Evolutionary conservation across 192 early-diverging fungal species (phyloP).

Genomic region (Glomus cerebriforme): DNA sequence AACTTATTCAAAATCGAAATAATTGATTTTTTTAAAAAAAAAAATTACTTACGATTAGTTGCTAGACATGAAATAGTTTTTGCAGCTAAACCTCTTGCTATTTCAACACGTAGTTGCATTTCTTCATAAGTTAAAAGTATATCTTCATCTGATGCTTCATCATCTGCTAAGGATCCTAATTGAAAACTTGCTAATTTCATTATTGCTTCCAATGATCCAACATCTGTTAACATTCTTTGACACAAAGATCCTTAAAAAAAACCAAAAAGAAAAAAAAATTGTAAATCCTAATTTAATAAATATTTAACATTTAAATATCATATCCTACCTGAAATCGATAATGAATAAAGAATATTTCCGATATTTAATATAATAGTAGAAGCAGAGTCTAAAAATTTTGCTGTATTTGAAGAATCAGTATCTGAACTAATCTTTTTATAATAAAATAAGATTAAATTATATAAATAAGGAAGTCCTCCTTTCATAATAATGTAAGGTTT

Average conservation of each 20-base stretch:
- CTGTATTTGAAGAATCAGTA: background rate
- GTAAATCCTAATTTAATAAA: too few species aligned
- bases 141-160: slow-evolving; percentile 24
- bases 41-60: slow-evolving; percentile 32
- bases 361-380: slow-evolving; percentile 22
- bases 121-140: slow-evolving; percentile 38
- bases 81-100: slow-evolving; percentile 46
- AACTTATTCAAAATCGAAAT: background rate
- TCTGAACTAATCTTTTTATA: background rate
- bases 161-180: background rate
- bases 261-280: background rate
- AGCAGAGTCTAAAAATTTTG: slow-evolving; percentile 13
- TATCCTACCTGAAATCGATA: slow-evolving; percentile 1
- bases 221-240: slow-evolving; percentile 31
- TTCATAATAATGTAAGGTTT: slow-evolving; percentile 53
- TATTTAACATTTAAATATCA: background rate
- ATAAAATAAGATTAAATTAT: slow-evolving; percentile 3
- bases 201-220: slow-evolving; percentile 28
- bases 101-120: slow-evolving; percentile 36
- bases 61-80: slow-evolving; percentile 48
- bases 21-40: background rate
- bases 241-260: background rate
- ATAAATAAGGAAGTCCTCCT: slow-evolving; percentile 44
- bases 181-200: slow-evolving; percentile 34
- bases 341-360: slow-evolving; percentile 3